Conservation (phyloP, 345 rosid species). For the Bruguiera parviflora region DNA sequence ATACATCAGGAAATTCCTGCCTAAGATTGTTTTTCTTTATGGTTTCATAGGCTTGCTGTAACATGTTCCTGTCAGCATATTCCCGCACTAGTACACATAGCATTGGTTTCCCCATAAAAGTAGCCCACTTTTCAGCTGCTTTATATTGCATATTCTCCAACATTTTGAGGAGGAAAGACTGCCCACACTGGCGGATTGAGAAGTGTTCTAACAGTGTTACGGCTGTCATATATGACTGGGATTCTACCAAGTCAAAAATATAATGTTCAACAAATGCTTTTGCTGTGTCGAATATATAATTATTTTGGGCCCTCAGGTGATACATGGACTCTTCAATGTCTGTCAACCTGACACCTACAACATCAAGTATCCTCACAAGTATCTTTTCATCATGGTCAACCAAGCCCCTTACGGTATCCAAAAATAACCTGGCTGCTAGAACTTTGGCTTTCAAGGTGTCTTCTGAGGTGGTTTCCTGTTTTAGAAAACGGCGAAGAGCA, state of each 20-base stretch:
- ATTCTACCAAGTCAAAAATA: constrained; percentile 50
- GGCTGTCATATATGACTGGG: constrained; percentile 66
- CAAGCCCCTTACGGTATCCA: constrained; percentile 47
- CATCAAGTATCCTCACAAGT: constrained; percentile 52
- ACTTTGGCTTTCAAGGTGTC: constrained; percentile 52
- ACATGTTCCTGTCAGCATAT: constrained; percentile 67
- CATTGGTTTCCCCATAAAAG: constrained; percentile 81
- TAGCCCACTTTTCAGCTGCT: constrained; percentile 97
- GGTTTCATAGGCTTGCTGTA: constrained; percentile 61
- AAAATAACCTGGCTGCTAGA: constrained; percentile 56
- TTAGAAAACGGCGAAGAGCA: constrained; percentile 62
- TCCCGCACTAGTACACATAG: constrained; percentile 62
- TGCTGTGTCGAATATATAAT: constrained; percentile 31
- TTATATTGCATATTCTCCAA: constrained; percentile 58
- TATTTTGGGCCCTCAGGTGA: constrained; percentile 27
- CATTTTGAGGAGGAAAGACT: constrained; percentile 71
- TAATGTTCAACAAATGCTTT: constrained; percentile 51
- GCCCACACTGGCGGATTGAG: constrained; percentile 66
- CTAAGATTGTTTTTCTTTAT: constrained; percentile 72
- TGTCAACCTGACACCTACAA: constrained; percentile 49
- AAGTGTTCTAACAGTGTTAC: constrained; percentile 77
- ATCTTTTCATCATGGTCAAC: constrained; percentile 60
- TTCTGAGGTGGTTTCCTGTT: constrained; percentile 24
- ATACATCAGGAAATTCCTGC: constrained; percentile 66
- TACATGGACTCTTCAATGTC: constrained; percentile 53